These are phyloP conservation scores for Phytophthora pisi DNA, from an alignment of 352 stramenopile genomes.

Conservation along the genomic window DNA sequence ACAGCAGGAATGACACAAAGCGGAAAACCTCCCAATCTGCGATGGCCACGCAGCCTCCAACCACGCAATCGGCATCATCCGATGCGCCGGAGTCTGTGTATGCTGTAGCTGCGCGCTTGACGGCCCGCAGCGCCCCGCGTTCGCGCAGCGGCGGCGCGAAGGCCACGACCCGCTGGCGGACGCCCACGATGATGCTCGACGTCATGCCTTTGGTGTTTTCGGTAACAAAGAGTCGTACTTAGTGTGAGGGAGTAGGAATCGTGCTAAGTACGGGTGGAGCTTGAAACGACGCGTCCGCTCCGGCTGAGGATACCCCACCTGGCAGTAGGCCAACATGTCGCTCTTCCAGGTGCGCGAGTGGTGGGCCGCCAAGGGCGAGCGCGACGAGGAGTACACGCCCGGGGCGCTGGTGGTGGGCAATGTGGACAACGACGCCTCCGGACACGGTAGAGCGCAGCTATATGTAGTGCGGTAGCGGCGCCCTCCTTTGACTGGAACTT, in stretches of 20 bases:
- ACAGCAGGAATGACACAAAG: constrained; percentile 38
- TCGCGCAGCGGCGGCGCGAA: constrained; percentile 55
- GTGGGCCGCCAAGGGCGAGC: constrained; percentile 80
- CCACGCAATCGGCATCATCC: not conserved
- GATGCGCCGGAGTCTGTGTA: not conserved
- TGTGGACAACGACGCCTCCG: constrained; percentile 81
- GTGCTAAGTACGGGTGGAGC: not conserved
- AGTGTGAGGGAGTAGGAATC: not conserved
- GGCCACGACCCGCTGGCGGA: constrained; percentile 44
- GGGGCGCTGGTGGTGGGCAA: constrained; percentile 84
- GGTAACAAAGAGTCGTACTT: not conserved
- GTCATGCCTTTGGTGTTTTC: constrained; percentile 11
- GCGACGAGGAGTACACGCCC: constrained; percentile 82
- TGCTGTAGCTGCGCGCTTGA: constrained; percentile 21
- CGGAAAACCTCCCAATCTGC: constrained; percentile 45
- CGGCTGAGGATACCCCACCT: constrained; percentile 12
- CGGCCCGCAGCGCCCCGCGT: constrained; percentile 17
- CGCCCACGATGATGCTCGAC: constrained; percentile 33
- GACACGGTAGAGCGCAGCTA: constrained; percentile 38
- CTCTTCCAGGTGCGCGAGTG: constrained; percentile 92
- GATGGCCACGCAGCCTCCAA: constrained; percentile 39
- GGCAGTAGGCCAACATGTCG: constrained; percentile 58
- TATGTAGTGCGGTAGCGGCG: not conserved
- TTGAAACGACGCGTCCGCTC: constrained; percentile 38
- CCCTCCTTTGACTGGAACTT: not conserved